Percentiles rank a stretch among this genome's conserved stretches.
phyloP scores from a whole-genome alignment of 2,329 filamentous ascomycete species.

The Nemania serpens region DNA sequence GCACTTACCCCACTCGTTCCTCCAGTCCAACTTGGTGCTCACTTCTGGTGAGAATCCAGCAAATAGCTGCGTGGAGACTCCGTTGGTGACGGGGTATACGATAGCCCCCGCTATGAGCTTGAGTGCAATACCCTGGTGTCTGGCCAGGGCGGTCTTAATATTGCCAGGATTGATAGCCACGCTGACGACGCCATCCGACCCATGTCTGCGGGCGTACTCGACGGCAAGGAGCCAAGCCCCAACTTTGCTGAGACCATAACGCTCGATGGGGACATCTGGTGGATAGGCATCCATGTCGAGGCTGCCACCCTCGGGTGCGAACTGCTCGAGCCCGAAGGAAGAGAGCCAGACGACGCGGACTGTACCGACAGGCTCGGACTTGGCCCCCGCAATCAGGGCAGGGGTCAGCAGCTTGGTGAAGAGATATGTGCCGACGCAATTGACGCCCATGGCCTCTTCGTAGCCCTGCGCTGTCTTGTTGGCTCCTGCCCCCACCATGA shows the following conservation, averaged over 20 bases:
- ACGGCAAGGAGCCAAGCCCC: not conserved
- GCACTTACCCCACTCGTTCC: not conserved
- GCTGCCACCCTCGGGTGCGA: not conserved
- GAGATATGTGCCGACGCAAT: constrained; percentile 16
- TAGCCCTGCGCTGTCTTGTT: constrained; percentile 15
- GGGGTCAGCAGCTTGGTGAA: constrained; percentile 19
- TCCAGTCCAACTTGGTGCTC: not conserved
- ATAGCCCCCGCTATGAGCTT: too few relatives aligned
- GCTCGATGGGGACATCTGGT: not conserved
- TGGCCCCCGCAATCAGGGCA: not conserved
- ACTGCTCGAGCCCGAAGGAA: constrained; percentile 3
- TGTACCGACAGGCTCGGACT: not conserved
- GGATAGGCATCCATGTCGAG: constrained; percentile 2
- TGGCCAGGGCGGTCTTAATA: not conserved
- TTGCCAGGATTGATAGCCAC: constrained; percentile 15
- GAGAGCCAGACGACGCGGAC: constrained; percentile 20
- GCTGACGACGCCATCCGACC: constrained; percentile 8
- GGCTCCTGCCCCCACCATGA: not conserved
- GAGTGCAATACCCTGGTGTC: too few relatives aligned
- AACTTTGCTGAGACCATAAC: constrained; percentile 17
- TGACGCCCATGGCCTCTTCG: constrained; percentile 13
- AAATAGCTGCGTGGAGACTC: constrained; percentile 11
- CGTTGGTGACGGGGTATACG: constrained; percentile 8
- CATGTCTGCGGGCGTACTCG: constrained; percentile 7
- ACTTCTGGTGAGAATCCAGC: constrained; percentile 12